Percentiles rank a stretch among this genome's conserved stretches.
Evolutionary conservation across 2,329 filamentous ascomycete genomes (phyloP).

Genomic region (Aspergillus hiratsukae): DNA sequence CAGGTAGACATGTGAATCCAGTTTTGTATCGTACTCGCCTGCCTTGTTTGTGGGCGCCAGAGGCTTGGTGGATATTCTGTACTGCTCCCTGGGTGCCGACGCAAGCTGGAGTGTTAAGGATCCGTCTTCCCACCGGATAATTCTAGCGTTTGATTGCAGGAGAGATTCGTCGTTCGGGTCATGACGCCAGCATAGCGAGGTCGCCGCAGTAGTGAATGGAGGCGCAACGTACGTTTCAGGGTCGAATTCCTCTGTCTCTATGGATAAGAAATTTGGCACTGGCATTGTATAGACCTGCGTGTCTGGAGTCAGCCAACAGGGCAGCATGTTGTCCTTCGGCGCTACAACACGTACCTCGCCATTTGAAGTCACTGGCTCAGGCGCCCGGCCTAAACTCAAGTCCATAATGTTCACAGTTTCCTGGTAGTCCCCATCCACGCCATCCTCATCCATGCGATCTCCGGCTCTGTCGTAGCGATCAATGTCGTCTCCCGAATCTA

Average conservation of each 20-base stretch:
- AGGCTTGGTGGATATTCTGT: slow-evolving; percentile 54
- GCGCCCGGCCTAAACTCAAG: slow-evolving; percentile 53
- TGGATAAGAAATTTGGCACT: slow-evolving; percentile 58
- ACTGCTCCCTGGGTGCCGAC: slow-evolving; percentile 57
- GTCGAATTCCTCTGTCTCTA: slow-evolving; percentile 59
- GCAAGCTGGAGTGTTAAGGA: slow-evolving; percentile 63
- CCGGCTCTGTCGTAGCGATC: slow-evolving; percentile 50
- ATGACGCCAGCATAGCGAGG: slow-evolving; percentile 62
- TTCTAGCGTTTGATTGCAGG: slow-evolving; percentile 61
- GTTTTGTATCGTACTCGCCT: slow-evolving; percentile 48
- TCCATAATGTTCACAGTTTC: slow-evolving; percentile 52
- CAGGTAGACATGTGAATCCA: slow-evolving; percentile 62
- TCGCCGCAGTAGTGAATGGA: slow-evolving; percentile 59
- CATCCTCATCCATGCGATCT: slow-evolving; percentile 43
- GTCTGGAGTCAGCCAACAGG: background rate
- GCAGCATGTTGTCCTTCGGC: too few relatives aligned
- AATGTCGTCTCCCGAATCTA: slow-evolving; percentile 61
- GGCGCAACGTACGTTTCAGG: slow-evolving; percentile 58
- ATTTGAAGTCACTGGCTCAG: slow-evolving; percentile 49
- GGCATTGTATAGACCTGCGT: slow-evolving; percentile 57
- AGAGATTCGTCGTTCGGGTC: slow-evolving; percentile 55
- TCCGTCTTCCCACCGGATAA: slow-evolving; percentile 64
- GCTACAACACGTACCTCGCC: slow-evolving; percentile 30
- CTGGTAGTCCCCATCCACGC: slow-evolving; percentile 37
- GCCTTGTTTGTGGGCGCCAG: slow-evolving; percentile 54